These are phyloP conservation scores for Blakeslea trispora DNA, from an alignment of 371 early-diverging fungal species.

Conservation along the genomic window DNA sequence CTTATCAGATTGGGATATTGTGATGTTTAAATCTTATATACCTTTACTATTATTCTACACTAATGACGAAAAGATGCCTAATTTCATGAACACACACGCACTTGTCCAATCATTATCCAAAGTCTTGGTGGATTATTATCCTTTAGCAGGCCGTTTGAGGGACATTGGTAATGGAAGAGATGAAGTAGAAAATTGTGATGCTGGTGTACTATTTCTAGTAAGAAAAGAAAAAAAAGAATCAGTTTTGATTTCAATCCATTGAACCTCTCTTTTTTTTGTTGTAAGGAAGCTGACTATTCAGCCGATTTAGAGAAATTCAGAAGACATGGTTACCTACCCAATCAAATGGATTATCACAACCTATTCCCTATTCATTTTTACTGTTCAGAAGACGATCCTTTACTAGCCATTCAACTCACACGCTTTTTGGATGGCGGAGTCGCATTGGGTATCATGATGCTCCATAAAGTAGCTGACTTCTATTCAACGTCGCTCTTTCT, in stretches of 20 bases:
- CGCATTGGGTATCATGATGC: conserved; percentile 39
- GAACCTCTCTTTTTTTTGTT: not conserved
- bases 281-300: conserved; percentile 38
- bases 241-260: not conserved
- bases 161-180: conserved; percentile 45
- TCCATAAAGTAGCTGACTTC: conserved; percentile 42
- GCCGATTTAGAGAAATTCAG: conserved; percentile 22
- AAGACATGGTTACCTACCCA: conserved; percentile 36
- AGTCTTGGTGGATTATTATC: conserved; percentile 34
- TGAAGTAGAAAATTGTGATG: conserved; percentile 36
- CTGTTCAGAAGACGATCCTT: conserved; percentile 31
- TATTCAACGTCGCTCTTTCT: conserved; percentile 38
- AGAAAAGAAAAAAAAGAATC: too few species aligned
- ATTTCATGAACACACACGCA: conserved; percentile 35
- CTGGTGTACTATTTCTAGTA: conserved; percentile 38
- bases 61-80: conserved; percentile 18
- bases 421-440: conserved; percentile 44
- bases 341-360: conserved; percentile 41
- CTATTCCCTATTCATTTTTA: conserved; percentile 50
- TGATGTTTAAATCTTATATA: conserved; percentile 47
- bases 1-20: conserved; percentile 47
- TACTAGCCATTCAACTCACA: conserved; percentile 36
- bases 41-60: conserved; percentile 39
- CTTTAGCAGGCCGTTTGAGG: conserved; percentile 37
- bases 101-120: conserved; percentile 23